Conservation (phyloP, 1,284 basidiomycete genomes). For the Gomphus bonarii region DNA sequence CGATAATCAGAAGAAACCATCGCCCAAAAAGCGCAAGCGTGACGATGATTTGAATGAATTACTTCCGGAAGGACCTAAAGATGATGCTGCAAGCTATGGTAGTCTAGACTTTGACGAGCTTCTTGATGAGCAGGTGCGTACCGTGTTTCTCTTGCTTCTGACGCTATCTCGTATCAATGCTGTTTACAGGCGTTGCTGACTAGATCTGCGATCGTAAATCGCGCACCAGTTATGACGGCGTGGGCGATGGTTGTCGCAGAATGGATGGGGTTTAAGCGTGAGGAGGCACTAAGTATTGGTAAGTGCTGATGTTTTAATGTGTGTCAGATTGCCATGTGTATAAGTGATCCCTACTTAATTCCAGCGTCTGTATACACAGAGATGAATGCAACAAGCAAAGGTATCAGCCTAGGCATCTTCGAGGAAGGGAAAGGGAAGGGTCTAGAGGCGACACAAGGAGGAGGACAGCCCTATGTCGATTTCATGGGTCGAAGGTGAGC, state of each 20-base stretch:
- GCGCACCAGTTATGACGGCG: constrained; percentile 89
- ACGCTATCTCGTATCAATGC: neutral
- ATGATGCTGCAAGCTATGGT: constrained; percentile 38
- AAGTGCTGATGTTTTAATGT: constrained; percentile 12
- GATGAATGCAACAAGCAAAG: constrained; percentile 80
- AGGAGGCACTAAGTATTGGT: constrained; percentile 89
- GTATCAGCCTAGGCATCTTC: constrained; percentile 70
- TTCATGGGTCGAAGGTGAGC: constrained; percentile 78
- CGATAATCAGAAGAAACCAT: constrained; percentile 16
- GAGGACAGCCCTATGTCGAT: constrained; percentile 86
- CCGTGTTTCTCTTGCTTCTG: neutral
- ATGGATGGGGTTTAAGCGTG: constrained; percentile 71
- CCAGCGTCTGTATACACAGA: constrained; percentile 87
- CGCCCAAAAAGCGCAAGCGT: constrained; percentile 44
- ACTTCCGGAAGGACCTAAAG: constrained; percentile 39
- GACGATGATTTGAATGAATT: constrained; percentile 45
- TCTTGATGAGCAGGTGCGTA: constrained; percentile 52
- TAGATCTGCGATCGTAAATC: constrained; percentile 69
- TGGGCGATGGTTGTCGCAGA: constrained; percentile 87
- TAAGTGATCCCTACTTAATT: neutral
- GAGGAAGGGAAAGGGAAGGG: constrained; percentile 42
- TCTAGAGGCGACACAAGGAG: constrained; percentile 42
- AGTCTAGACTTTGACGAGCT: constrained; percentile 65
- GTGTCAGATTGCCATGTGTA: neutral
- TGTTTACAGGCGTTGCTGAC: constrained; percentile 41